Base-by-base conservation (phyloP, 2,329 filamentous ascomycete species). In the Trichophyton equinum region DNA sequence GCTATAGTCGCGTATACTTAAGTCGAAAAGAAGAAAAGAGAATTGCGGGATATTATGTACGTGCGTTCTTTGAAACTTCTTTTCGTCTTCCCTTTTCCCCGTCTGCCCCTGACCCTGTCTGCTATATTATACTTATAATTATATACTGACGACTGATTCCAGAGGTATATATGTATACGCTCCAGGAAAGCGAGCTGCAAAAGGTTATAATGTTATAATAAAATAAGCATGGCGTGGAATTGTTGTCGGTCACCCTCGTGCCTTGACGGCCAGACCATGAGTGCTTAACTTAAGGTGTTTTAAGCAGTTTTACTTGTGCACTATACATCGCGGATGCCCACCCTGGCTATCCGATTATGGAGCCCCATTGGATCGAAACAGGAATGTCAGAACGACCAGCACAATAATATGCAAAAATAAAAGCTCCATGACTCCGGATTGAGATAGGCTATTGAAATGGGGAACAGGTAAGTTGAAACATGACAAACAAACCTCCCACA, bases 1-100 rank as follows among this genome's bases (percentile, higher is more conserved):
- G n/a, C 40, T 44, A 44, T n/a, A n/a, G 5, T n/a, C 4, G 40
- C 2, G 40, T 49, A 27, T 49, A 49, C 3, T 30, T 30, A 47
- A 22, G 11, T 18, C 20, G 18, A 25, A 25, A 49, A 49, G 22
- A 49, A 49, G 46, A 25, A 49, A 49, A 49, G 22, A 49, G 11
- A 25, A 49, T 15, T 55, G 49, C 25, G 49, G 49, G 49, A 55
- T 55, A 55, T 55, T 36, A 55, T 55, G 49, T 55, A 55, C 33
- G 49, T 55, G 49, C 49, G 49, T 55, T 55, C 49, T 36, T 55
- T 55, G 49, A 55, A 55, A 55, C 49, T 36, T 55, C 49, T 55
- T 33, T 33, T 55, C 49, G 46, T 25, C 46, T 49, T 55, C n/a
- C 49, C 25, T 18, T 33, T 55, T 55, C 49, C 49, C 49, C 49